These are phyloP conservation scores for Leccinum longicurvipes DNA, from an alignment of 768 basidiomycete genomes.

Conservation along the genomic window DNA sequence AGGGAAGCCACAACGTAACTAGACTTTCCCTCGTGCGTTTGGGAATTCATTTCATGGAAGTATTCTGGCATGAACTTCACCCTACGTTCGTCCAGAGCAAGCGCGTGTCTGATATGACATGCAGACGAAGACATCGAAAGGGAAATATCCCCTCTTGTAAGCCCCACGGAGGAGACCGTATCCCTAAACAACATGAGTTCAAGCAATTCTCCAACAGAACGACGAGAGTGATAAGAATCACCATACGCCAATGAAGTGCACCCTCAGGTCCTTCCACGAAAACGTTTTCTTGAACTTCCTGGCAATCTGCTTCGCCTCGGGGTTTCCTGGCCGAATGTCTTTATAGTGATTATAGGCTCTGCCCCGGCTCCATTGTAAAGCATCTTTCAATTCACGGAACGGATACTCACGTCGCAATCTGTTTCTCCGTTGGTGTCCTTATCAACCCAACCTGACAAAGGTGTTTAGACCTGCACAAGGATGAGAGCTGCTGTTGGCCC, in stretches of 20 bases:
- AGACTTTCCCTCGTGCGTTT: background rate
- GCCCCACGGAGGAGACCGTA: background rate
- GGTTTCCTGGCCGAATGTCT: background rate
- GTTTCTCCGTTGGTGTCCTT: background rate
- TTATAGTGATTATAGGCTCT: background rate
- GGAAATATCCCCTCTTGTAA: background rate
- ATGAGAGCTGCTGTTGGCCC: background rate
- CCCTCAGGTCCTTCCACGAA: background rate
- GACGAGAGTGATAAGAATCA: background rate
- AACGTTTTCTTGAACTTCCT: background rate
- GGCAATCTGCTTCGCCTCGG: background rate
- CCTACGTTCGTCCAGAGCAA: background rate
- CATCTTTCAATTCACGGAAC: background rate
- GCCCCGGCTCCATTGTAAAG: background rate
- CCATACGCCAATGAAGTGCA: background rate
- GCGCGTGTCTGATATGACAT: background rate
- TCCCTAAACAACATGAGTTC: background rate
- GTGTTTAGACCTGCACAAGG: background rate
- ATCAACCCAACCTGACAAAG: background rate
- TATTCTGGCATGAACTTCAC: background rate
- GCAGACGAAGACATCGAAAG: background rate
- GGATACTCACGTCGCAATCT: background rate
- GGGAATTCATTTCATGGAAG: background rate
- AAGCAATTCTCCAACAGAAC: background rate
- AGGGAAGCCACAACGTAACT: background rate